phyloP scores from a whole-genome alignment of 805 yeast species.

The Yarrowia osloensis region DNA sequence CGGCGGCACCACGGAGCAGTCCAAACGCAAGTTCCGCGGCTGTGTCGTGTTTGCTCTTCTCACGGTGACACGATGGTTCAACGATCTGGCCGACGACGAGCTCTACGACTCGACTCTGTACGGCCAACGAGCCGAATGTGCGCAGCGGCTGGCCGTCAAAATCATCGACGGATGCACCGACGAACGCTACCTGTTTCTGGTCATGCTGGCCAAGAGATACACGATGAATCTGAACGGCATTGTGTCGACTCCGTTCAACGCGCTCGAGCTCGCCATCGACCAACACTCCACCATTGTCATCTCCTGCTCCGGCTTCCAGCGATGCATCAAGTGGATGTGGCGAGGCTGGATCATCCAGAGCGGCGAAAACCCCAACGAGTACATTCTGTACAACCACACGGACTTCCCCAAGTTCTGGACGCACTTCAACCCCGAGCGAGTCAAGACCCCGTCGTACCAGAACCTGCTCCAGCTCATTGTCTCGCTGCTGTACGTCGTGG shows the following conservation, averaged over 20 bases:
- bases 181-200: slow-evolving; percentile 55
- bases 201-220: slow-evolving; percentile 76
- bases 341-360: slow-evolving; percentile 88
- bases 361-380: slow-evolving; percentile 65
- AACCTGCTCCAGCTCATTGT: slow-evolving; percentile 68
- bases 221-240: slow-evolving; percentile 61
- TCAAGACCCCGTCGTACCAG: slow-evolving; percentile 84
- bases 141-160: slow-evolving; percentile 69
- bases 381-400: slow-evolving; percentile 62
- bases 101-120: slow-evolving; percentile 69
- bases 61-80: slow-evolving; percentile 79
- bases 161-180: slow-evolving; percentile 62
- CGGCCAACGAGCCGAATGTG: slow-evolving; percentile 62
- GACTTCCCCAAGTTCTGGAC: slow-evolving; percentile 54
- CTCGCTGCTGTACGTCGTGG: slow-evolving; percentile 59
- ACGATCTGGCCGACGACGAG: slow-evolving; percentile 58
- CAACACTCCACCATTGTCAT: slow-evolving; percentile 77
- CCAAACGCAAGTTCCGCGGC: slow-evolving; percentile 23
- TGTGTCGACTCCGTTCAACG: slow-evolving; percentile 68
- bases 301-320: slow-evolving; percentile 77
- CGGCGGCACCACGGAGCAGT: slow-evolving; percentile 7
- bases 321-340: slow-evolving; percentile 90
- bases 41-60: slow-evolving; percentile 67
- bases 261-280: slow-evolving; percentile 82
- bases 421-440: slow-evolving; percentile 80